Percentiles rank a stretch among this genome's conserved stretches.
phyloP scores from a whole-genome alignment of 2,329 filamentous ascomycete species.

The Xylaria sp. region DNA sequence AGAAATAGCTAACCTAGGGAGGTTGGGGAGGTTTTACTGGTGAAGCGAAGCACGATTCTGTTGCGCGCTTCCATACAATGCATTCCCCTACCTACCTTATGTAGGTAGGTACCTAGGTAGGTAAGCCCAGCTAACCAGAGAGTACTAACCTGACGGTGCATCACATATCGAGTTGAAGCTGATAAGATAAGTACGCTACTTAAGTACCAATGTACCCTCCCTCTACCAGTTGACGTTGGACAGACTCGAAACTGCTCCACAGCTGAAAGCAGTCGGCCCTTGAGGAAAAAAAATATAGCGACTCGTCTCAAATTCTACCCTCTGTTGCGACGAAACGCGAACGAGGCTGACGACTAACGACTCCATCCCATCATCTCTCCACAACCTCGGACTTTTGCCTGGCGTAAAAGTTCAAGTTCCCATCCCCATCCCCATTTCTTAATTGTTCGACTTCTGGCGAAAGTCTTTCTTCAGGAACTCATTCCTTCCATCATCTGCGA shows the following conservation, averaged over 20 bases:
- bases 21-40: too few species aligned
- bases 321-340: conserved; percentile 25
- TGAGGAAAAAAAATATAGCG: conserved; percentile 8
- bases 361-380: conserved; percentile 3
- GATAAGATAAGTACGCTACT: too few species aligned
- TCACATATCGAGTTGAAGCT: too few species aligned
- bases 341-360: conserved; percentile 33
- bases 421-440: neutral
- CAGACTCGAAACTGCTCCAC: conserved; percentile 20
- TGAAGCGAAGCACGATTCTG: too few species aligned
- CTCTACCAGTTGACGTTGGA: too few species aligned
- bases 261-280: conserved; percentile 11
- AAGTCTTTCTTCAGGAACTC: neutral
- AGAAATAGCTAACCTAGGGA: too few species aligned
- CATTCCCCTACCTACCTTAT: too few species aligned
- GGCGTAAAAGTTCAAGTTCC: conserved; percentile 43
- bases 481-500: conserved; percentile 13
- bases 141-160: too few species aligned
- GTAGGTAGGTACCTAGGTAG: too few species aligned
- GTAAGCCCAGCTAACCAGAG: too few species aligned
- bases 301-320: conserved; percentile 22
- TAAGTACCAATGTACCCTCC: too few species aligned
- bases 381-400: conserved; percentile 38
- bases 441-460: conserved; percentile 7
- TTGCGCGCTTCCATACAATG: too few species aligned